Evolutionary conservation across 805 yeast genomes (phyloP).

Genomic region (Ogataea polymorpha): DNA sequence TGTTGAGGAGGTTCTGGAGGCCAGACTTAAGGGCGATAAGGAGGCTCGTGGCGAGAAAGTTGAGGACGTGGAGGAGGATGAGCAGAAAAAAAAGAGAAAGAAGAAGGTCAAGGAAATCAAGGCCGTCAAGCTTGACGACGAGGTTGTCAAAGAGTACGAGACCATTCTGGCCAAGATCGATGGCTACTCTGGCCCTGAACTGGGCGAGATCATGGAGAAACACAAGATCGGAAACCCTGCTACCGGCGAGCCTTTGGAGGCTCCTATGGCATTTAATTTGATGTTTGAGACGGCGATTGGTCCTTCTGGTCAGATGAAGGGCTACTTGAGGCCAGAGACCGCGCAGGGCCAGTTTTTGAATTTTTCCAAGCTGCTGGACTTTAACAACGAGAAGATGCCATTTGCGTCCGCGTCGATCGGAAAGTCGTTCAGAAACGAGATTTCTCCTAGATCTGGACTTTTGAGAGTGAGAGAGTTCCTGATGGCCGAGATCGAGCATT

Average conservation of each 20-base stretch:
- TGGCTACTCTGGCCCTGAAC: constrained; percentile 88
- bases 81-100: constrained; percentile 85
- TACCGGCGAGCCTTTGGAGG: constrained; percentile 79
- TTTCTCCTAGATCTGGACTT: constrained; percentile 96
- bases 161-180: constrained; percentile 87
- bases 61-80: constrained; percentile 65
- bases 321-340: constrained; percentile 96
- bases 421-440: constrained; percentile 97
- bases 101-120: constrained; percentile 95
- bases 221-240: constrained; percentile 88
- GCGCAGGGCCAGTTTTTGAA: constrained; percentile 99
- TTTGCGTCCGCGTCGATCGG: constrained; percentile 99
- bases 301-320: constrained; percentile 94
- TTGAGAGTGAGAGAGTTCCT: constrained; percentile 97
- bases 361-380: constrained; percentile 88
- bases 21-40: constrained; percentile 94
- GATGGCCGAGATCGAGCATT: constrained; percentile 99
- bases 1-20: constrained; percentile 95
- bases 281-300: constrained; percentile 99
- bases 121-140: constrained; percentile 82
- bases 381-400: constrained; percentile 95
- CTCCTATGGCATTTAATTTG: constrained; percentile 92
- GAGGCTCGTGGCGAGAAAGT: constrained; percentile 87
- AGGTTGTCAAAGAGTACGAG: constrained; percentile 76
- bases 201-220: constrained; percentile 84